phyloP scores from a whole-genome alignment of 495 filamentous ascomycete species.

The Aspergillus cavernicola region DNA sequence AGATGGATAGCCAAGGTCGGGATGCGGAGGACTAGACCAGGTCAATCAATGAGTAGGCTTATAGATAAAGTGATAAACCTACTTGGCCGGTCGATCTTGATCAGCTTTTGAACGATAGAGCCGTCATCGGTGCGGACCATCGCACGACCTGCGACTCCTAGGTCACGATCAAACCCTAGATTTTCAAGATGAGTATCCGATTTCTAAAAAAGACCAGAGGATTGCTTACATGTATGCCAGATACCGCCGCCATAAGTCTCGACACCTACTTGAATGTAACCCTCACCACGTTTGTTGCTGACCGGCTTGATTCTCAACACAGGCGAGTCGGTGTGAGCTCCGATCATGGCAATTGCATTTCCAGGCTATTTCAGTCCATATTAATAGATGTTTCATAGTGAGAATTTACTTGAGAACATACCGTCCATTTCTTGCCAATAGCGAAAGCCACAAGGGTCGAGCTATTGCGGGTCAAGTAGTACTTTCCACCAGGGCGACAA shows the following conservation, averaged over 20 bases:
- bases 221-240: constrained; percentile 56
- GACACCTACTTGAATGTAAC: constrained; percentile 93
- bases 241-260: constrained; percentile 93
- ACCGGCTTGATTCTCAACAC: constrained; percentile 89
- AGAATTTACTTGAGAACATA: constrained; percentile 19
- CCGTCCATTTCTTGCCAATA: constrained; percentile 86
- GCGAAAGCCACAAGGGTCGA: constrained; percentile 94
- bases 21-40: constrained; percentile 66
- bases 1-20: constrained; percentile 93
- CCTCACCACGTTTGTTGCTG: constrained; percentile 79
- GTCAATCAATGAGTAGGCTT: neutral
- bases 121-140: constrained; percentile 74
- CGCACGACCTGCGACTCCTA: constrained; percentile 84
- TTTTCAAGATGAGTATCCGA: no score
- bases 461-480: constrained; percentile 91
- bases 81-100: constrained; percentile 86
- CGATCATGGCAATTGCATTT: constrained; percentile 91
- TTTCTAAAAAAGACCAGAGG: no score
- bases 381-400: neutral
- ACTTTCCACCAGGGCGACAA: constrained; percentile 85
- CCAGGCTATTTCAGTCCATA: constrained; percentile 55
- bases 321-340: constrained; percentile 94
- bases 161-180: constrained; percentile 91
- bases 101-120: constrained; percentile 74
- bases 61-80: constrained; percentile 18